Conservation (phyloP, 2,329 filamentous ascomycete species). For the Fusarium tanahbumbuense region DNA sequence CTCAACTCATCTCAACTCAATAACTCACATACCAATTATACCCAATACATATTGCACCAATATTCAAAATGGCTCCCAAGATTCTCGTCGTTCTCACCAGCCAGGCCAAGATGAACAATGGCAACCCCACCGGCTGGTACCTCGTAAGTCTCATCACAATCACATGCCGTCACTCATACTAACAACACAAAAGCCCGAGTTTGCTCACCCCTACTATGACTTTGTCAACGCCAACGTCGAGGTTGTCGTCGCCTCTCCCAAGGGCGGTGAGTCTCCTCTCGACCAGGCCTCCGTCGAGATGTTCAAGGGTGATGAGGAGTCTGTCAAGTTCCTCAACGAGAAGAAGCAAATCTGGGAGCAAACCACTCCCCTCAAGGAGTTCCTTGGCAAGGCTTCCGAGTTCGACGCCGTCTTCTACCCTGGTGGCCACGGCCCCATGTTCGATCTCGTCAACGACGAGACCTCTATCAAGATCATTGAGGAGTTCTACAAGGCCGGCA, state of each 20-base stretch:
- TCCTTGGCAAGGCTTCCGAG: constrained; percentile 66
- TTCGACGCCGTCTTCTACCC: constrained; percentile 72
- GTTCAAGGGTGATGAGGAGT: constrained; percentile 65
- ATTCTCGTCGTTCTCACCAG: constrained; percentile 79
- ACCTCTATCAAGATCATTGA: constrained; percentile 69
- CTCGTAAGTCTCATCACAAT: constrained; percentile 58
- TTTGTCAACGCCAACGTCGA: constrained; percentile 59
- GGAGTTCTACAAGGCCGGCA: constrained; percentile 71
- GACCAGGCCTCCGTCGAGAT: constrained; percentile 68
- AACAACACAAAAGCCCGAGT: constrained; percentile 63
- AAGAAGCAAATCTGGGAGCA: constrained; percentile 71
- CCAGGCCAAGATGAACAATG: constrained; percentile 61
- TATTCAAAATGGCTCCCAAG: constrained; percentile 63
- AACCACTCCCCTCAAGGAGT: constrained; percentile 67
- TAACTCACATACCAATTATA: neutral
- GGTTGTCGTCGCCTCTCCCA: constrained; percentile 70
- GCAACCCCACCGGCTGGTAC: constrained; percentile 76
- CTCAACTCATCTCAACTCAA: neutral
- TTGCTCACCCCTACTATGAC: constrained; percentile 73
- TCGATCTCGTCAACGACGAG: constrained; percentile 69
- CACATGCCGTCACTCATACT: neutral
- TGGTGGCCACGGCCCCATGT: constrained; percentile 73
- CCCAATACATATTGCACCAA: neutral
- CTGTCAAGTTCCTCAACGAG: constrained; percentile 65
- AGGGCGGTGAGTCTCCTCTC: constrained; percentile 70